A percentile compares a stretch with the other conserved stretches of the same genome.
Conservation (phyloP, 148 eudicot genomes). For the Rhododendron simsii region DNA sequence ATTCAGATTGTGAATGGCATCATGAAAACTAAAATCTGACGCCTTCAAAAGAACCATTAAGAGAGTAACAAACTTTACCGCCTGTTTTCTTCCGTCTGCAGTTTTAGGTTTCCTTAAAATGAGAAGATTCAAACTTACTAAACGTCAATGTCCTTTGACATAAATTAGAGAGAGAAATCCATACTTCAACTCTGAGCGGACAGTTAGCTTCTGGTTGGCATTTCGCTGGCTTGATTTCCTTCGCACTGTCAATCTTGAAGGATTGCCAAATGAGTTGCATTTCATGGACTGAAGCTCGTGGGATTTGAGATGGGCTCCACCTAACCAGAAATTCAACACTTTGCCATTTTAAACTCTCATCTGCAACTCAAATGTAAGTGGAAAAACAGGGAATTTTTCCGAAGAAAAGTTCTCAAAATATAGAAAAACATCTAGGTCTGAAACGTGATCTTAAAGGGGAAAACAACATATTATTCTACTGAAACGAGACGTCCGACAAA, state of each 20-base stretch:
- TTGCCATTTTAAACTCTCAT: background rate
- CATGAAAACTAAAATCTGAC: background rate
- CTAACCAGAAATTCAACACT: conserved; percentile 20
- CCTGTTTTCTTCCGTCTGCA: background rate
- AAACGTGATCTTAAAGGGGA: background rate
- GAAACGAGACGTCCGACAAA: background rate
- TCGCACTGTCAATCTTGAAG: conserved; percentile 21
- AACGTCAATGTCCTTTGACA: background rate
- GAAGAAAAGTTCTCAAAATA: background rate
- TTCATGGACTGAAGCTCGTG: conserved; percentile 25
- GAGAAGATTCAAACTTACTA: background rate
- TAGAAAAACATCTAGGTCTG: background rate
- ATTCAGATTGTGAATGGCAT: background rate
- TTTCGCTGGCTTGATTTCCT: conserved; percentile 29
- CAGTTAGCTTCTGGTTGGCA: conserved; percentile 25
- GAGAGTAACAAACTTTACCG: background rate
- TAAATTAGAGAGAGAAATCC: background rate
- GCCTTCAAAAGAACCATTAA: background rate
- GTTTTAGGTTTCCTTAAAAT: background rate
- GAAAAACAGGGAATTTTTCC: background rate
- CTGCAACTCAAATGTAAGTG: background rate
- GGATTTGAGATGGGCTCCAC: conserved; percentile 40
- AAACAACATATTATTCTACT: background rate
- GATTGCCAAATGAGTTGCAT: conserved; percentile 24
- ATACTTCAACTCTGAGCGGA: conserved; percentile 48